Evolutionary conservation across 495 filamentous ascomycete genomes (phyloP), one percentile per base, ranked within the genome.

Genomic region (Penicillium canariense): DNA sequence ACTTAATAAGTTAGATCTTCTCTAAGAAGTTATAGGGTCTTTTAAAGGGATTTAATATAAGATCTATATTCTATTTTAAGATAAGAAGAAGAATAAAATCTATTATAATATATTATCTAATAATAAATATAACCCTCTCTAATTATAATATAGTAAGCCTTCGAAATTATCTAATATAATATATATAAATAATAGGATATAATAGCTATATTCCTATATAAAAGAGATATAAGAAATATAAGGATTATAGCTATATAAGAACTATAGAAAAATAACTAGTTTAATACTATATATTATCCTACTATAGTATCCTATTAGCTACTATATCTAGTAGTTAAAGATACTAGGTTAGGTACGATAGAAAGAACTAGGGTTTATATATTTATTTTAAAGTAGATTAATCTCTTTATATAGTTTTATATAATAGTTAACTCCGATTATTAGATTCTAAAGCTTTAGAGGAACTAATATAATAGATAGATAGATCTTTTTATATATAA

Each of bases 91-190:
- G 26, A n/a, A 11, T 14, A 15, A 28, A n/a, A 17, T 18, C 31
- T 2, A 14, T 45, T 17, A 17, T 26, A 35, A 34, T 39, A 0
- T 36, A 15, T 45, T 39, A 26, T 26, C 50, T 26, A n/a, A 25
- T 12, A 22, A 31, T n/a, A 31, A 48, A 40, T 28, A 48, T 15
- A 35, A 55, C 14, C 26, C 14, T n/a, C 28, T 9, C 10, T n/a
- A 25, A n/a, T n/a, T n/a, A 25, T 36, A 52, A 52, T 43, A 32
- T 42, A 44, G 12, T 18, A 32, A 32, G 6, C 10, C 4, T 52
- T 52, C 38, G 25, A 43, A 32, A 52, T 52, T 11, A 6, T 55
- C 18, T 38, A 55, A 35, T 55, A 55, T 20, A 55, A 55, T 22
- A 38, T 35, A 17, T 26, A 55, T 36, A 55, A 50, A 22, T 30